These are phyloP conservation scores for Pugionium dolabratum DNA, from an alignment of 345 rosid genomes.

Conservation along the genomic window DNA sequence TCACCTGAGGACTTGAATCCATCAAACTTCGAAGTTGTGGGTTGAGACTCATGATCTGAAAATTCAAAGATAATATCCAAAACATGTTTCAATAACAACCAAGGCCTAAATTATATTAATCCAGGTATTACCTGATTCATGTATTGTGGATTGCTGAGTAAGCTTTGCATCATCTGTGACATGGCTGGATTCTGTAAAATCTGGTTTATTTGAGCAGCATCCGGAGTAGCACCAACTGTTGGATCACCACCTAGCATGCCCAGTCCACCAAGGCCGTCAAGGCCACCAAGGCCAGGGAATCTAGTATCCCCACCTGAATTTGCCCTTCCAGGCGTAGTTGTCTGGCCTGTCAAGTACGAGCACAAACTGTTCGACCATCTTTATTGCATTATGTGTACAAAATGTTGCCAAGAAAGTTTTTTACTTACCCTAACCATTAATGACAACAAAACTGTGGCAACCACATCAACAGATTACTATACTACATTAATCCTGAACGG, in stretches of 20 bases:
- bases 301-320: conserved; percentile 56
- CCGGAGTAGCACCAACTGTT: conserved; percentile 52
- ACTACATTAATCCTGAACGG: conserved; percentile 4
- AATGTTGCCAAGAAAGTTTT: conserved; percentile 8
- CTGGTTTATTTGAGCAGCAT: conserved; percentile 60
- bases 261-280: conserved; percentile 67
- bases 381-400: conserved; percentile 5
- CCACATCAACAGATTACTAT: conserved; percentile 2
- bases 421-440: not conserved
- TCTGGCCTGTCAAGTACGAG: conserved; percentile 42
- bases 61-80: conserved; percentile 9
- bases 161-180: conserved; percentile 80
- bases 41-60: conserved; percentile 56
- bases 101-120: not conserved
- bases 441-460: not conserved
- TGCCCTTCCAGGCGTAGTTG: conserved; percentile 53
- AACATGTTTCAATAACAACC: conserved; percentile 1
- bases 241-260: conserved; percentile 60
- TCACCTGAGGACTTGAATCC: conserved; percentile 70
- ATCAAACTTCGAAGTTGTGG: conserved; percentile 62
- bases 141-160: conserved; percentile 76
- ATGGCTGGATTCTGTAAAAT: conserved; percentile 78
- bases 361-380: not conserved
- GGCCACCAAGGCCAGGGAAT: conserved; percentile 53
- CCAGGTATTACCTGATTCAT: conserved; percentile 63